Percentiles rank a stretch among this genome's conserved stretches.
Conservation (phyloP, 148 eudicot genomes). For the Polygonum aviculare region DNA sequence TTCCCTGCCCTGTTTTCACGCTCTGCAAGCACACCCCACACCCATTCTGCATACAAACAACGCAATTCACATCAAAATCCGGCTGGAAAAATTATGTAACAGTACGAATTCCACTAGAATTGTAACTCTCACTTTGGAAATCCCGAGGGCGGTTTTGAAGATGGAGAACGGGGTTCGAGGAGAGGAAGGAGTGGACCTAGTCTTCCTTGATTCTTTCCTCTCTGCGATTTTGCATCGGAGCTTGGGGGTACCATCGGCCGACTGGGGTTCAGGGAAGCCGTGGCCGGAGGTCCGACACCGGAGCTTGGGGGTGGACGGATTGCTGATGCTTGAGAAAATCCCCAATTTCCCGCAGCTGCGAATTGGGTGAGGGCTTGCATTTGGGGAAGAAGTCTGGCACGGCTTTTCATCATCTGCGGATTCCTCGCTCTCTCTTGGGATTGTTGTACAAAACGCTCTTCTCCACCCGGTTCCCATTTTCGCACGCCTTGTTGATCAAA, state of each 20-base stretch:
- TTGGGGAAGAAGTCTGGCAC: background rate
- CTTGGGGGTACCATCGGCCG: conserved; percentile 20
- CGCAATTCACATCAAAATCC: background rate
- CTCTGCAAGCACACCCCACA: conserved; percentile 82
- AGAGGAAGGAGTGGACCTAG: conserved; percentile 40
- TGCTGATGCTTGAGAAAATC: conserved; percentile 37
- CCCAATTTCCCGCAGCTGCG: conserved; percentile 32
- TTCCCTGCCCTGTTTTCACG: conserved; percentile 61
- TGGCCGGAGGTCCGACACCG: conserved; percentile 16
- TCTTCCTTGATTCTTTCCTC: conserved; percentile 12
- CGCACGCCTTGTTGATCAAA: background rate
- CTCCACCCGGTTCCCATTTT: conserved; percentile 88
- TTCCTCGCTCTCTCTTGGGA: conserved; percentile 38
- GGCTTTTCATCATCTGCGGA: background rate
- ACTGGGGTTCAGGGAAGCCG: background rate
- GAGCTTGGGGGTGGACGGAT: conserved; percentile 7
- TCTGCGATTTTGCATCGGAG: conserved; percentile 30
- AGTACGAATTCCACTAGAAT: background rate
- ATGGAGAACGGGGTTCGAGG: conserved; percentile 85
- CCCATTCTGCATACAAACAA: conserved; percentile 36
- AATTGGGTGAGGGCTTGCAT: conserved; percentile 20
- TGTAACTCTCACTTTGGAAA: conserved; percentile 40
- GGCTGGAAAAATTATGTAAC: background rate
- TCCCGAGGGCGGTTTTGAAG: conserved; percentile 56
- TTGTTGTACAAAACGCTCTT: conserved; percentile 78